Conservation (phyloP, 2,329 filamentous ascomycete species). For the Cordyceps cateniannulata region DNA sequence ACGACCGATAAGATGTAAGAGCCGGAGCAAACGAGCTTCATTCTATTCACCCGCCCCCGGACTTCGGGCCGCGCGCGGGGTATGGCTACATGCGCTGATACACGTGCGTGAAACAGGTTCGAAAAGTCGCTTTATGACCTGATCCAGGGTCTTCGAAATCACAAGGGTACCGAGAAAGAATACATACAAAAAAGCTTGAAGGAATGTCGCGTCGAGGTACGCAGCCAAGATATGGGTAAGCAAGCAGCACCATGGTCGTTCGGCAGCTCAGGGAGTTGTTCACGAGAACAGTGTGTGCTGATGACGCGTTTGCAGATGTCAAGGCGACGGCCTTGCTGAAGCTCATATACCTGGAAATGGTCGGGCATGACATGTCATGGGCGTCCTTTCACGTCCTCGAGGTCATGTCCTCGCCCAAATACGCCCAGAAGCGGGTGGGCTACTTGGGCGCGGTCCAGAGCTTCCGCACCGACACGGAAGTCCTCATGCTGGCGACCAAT, state of each 20-base stretch:
- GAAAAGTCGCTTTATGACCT: constrained; percentile 99
- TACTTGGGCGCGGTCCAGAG: constrained; percentile 95
- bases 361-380: constrained; percentile 99
- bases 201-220: constrained; percentile 92
- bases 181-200: constrained; percentile 91
- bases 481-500: constrained; percentile 96
- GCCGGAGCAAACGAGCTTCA: neutral
- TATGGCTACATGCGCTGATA: neutral
- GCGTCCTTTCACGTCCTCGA: constrained; percentile 96
- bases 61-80: neutral
- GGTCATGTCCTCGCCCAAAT: constrained; percentile 96
- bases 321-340: constrained; percentile 96
- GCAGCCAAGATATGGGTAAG: constrained; percentile 85
- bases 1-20: constrained; percentile 5
- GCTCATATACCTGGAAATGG: constrained; percentile 97
- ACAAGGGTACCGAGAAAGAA: constrained; percentile 90
- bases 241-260: constrained; percentile 25
- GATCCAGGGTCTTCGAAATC: constrained; percentile 89
- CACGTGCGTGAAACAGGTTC: constrained; percentile 57
- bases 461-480: constrained; percentile 91
- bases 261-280: neutral
- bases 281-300: neutral
- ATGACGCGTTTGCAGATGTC: constrained; percentile 54
- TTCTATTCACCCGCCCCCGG: neutral
- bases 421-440: constrained; percentile 89